phyloP scores from a whole-genome alignment of 2,329 filamentous ascomycete species.

The Hymenoscyphus occultus region DNA sequence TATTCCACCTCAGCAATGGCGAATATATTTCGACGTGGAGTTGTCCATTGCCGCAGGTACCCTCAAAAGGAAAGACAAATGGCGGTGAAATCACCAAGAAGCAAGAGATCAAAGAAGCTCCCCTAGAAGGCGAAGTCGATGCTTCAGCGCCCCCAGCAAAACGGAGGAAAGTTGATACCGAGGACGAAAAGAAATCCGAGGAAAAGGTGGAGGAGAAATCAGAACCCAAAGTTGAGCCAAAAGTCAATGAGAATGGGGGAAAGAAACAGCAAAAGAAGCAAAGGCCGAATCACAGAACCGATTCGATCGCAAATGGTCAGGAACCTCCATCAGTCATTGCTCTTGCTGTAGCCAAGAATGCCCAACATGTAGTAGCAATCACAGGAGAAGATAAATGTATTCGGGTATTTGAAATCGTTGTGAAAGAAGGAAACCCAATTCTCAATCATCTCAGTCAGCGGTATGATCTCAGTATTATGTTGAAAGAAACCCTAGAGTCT shows the following conservation, averaged over 20 bases:
- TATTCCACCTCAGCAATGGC: slow-evolving; percentile 59
- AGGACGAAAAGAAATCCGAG: slow-evolving; percentile 14
- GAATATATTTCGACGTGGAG: slow-evolving; percentile 49
- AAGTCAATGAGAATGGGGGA: slow-evolving; percentile 3
- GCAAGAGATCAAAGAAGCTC: slow-evolving; percentile 11
- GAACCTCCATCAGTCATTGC: slow-evolving; percentile 66
- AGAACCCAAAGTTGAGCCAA: slow-evolving; percentile 4
- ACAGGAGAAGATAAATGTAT: slow-evolving; percentile 91
- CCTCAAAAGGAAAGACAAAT: slow-evolving; percentile 6
- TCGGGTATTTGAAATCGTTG: slow-evolving; percentile 70
- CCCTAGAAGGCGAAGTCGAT: slow-evolving; percentile 17
- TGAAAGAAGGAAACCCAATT: slow-evolving; percentile 43
- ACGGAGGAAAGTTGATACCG: slow-evolving; percentile 31
- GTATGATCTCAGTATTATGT: slow-evolving; percentile 43
- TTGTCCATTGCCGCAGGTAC: slow-evolving; percentile 23
- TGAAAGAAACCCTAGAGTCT: neutral
- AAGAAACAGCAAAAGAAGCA: slow-evolving; percentile 23
- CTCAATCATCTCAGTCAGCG: slow-evolving; percentile 70
- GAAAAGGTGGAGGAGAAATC: slow-evolving; percentile 12
- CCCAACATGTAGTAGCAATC: slow-evolving; percentile 69
- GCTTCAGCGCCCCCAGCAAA: slow-evolving; percentile 31
- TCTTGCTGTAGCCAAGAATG: slow-evolving; percentile 60
- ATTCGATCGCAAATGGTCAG: slow-evolving; percentile 33
- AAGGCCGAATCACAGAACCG: slow-evolving; percentile 24
- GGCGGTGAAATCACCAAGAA: slow-evolving; percentile 4